Base-by-base conservation (phyloP, 2,329 filamentous ascomycete species). In the Talaromyces marneffei region DNA sequence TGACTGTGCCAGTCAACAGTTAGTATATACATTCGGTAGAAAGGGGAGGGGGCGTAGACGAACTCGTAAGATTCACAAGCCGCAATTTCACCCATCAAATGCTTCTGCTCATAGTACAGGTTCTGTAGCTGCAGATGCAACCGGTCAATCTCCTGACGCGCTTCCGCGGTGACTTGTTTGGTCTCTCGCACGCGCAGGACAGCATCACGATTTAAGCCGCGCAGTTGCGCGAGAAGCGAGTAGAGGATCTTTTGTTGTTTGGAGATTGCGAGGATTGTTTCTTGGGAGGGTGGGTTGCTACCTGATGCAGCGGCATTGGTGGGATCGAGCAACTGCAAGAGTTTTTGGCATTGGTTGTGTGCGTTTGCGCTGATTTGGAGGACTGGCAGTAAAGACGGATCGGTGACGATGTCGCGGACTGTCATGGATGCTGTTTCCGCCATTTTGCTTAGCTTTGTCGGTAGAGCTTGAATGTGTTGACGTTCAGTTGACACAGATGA, bases 121-220 rank as follows among this genome's bases (percentile, higher is more conserved):
- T 99, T 99, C 76, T 97, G 93, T 60, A 99, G 82, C 71, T 96
- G 90, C 39, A 99, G 82, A 72, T 97, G 92, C 64, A 99, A 81
- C 55, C 88, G 86, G 73, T 99, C 94, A 65, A 97, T 91, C 76
- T 96, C 91, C 69, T 93, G 90, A 54, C 92, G 86, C 54, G 89
- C 90, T 74, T 96, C 91, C 31, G 91, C 89, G 0, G 94, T 97
- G 67, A 86, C 81, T 58, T 89, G 82, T 74, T 97, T 97, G 14
- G 92, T 96, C 67, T 91, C 86, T 66, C 94, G 87, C 31, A 92
- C 90, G 31, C 86, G 83, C 68, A 96, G 83, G 66, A 92, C 86
- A 9, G 92, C 91, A 65, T 88, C 84, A 29, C 94, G 87, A 73
- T 97, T 93, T 29, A 94, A 81, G 12, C 89, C 89, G 60, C 93